Percentiles rank a stretch among this genome's conserved stretches.
Evolutionary conservation across 148 eudicot species (phyloP).

Genomic region (Chenopodium formosanum): DNA sequence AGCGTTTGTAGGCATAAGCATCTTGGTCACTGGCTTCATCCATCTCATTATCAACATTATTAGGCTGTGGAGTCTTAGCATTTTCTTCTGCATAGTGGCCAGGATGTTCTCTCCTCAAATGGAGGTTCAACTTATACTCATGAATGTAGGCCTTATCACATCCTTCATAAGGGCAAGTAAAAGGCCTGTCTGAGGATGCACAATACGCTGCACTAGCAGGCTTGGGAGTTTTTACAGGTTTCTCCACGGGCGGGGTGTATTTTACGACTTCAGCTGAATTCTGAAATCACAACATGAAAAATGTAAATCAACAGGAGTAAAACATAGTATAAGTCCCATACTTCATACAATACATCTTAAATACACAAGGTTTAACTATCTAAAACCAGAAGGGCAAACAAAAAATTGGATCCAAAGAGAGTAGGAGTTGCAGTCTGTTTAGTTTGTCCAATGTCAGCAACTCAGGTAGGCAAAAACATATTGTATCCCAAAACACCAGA

Average conservation of each 20-base stretch:
- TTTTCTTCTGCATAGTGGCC: slow-evolving; percentile 74
- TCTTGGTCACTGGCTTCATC: slow-evolving; percentile 92
- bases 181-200: slow-evolving; percentile 73
- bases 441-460: not conserved
- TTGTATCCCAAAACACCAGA: not conserved
- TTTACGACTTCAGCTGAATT: slow-evolving; percentile 45
- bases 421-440: not conserved
- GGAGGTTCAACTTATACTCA: slow-evolving; percentile 94
- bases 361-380: not conserved
- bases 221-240: slow-evolving; percentile 48
- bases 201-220: slow-evolving; percentile 45
- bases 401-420: not conserved
- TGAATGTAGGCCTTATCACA: slow-evolving; percentile 93
- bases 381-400: not conserved
- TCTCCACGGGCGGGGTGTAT: slow-evolving; percentile 64
- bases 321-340: not conserved
- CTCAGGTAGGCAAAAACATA: not conserved
- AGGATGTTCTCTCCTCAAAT: slow-evolving; percentile 78
- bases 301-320: not conserved
- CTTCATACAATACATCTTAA: not conserved
- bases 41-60: slow-evolving; percentile 52
- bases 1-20: slow-evolving; percentile 53
- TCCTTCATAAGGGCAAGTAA: slow-evolving; percentile 82
- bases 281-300: slow-evolving; percentile 28
- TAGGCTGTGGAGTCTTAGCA: slow-evolving; percentile 46